Evolutionary conservation across 2,329 filamentous ascomycete genomes (phyloP).

Genomic region (Alternaria novae-zelandiae): DNA sequence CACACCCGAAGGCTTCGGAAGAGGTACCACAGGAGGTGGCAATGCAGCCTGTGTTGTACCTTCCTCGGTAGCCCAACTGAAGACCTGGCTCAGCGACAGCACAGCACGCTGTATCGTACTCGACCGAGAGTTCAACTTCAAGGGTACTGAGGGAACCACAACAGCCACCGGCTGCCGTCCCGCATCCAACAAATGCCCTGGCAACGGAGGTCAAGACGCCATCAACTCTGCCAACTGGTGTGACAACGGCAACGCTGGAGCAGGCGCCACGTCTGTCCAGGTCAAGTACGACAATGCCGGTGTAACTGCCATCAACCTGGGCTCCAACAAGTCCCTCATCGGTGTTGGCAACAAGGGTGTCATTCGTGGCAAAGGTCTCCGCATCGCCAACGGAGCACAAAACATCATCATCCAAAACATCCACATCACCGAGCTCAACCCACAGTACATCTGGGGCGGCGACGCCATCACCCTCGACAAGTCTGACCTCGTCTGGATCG

Average conservation of each 20-base stretch:
- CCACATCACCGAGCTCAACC: conserved; percentile 46
- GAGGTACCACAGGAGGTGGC: conserved; percentile 19
- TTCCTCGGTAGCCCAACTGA: conserved; percentile 19
- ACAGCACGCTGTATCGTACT: conserved; percentile 48
- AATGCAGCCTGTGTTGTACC: conserved; percentile 17
- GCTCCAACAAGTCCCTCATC: conserved; percentile 51
- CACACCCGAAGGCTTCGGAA: conserved; percentile 9
- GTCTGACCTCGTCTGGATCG: conserved; percentile 43
- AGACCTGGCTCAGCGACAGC: conserved; percentile 33
- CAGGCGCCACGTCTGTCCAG: conserved; percentile 11
- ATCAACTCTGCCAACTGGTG: conserved; percentile 56
- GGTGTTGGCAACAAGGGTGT: conserved; percentile 48
- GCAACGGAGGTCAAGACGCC: conserved; percentile 63
- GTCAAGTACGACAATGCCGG: conserved; percentile 43
- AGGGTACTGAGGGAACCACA: conserved; percentile 27
- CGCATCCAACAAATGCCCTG: conserved; percentile 36
- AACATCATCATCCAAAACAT: conserved; percentile 52
- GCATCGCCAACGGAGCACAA: conserved; percentile 17
- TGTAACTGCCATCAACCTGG: conserved; percentile 36
- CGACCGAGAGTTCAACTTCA: conserved; percentile 34
- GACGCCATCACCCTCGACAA: conserved; percentile 45
- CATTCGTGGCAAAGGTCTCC: conserved; percentile 32
- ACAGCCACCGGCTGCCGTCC: conserved; percentile 50
- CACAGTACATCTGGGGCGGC: conserved; percentile 48
- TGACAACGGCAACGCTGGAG: conserved; percentile 16